phyloP scores from a whole-genome alignment of 371 early-diverging fungal species.

The Actinomucor elegans region DNA sequence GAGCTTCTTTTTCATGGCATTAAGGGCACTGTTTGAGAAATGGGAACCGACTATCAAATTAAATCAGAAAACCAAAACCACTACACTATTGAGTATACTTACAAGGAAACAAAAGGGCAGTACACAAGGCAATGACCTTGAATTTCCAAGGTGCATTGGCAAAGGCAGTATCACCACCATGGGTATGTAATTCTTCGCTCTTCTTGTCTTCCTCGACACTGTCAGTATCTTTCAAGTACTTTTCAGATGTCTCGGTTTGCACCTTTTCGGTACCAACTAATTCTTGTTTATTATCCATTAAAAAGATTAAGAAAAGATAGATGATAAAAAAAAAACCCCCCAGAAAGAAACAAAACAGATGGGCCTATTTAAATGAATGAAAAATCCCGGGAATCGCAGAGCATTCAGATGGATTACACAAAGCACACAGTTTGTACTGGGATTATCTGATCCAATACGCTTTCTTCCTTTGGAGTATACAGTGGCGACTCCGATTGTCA shows the following conservation, averaged over 20 bases:
- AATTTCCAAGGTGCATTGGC: slow-evolving; percentile 39
- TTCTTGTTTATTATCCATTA: slow-evolving; percentile 12
- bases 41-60: slow-evolving; percentile 33
- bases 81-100: not conserved
- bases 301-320: not conserved
- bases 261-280: not conserved
- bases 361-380: not conserved
- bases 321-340: not conserved
- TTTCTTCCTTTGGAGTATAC: not conserved
- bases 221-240: slow-evolving; percentile 6
- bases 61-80: not conserved
- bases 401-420: too few relatives aligned
- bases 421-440: not conserved
- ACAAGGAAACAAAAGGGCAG: slow-evolving; percentile 33
- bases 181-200: slow-evolving; percentile 1
- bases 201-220: slow-evolving; percentile 2
- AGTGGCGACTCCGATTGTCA: not conserved
- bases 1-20: slow-evolving; percentile 39
- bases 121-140: slow-evolving; percentile 28
- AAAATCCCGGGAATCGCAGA: not conserved
- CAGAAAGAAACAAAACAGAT: not conserved
- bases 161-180: slow-evolving; percentile 28
- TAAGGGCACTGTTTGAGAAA: slow-evolving; percentile 36
- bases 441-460: slow-evolving; percentile 10
- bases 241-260: slow-evolving; percentile 1